These are phyloP conservation scores for Triadica sebifera DNA, from an alignment of 345 rosid genomes.

Conservation along the genomic window DNA sequence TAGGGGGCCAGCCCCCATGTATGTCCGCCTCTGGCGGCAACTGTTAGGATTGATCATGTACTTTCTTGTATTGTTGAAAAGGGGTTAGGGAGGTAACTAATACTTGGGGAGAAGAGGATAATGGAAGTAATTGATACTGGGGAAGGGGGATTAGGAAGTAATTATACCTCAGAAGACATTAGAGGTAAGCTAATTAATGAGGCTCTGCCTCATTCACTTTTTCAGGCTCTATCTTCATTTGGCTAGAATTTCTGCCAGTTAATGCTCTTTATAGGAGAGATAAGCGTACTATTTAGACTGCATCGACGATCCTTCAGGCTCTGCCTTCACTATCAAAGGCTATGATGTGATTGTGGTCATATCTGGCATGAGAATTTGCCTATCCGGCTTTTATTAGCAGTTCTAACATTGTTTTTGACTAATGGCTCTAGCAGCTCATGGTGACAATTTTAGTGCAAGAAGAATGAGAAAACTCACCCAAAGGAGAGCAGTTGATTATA, in stretches of 20 bases:
- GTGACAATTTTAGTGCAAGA: slow-evolving; percentile 69
- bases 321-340: not conserved
- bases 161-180: not conserved
- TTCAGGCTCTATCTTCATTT: not conserved
- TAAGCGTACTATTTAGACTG: not conserved
- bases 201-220: not conserved
- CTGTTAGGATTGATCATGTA: too few relatives aligned
- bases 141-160: not conserved
- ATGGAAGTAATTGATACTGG: not conserved
- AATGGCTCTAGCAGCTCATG: slow-evolving; percentile 49
- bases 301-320: not conserved
- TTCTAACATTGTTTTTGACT: not conserved
- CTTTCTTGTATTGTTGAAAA: not conserved
- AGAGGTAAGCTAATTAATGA: not conserved
- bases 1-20: too few relatives aligned
- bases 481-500: slow-evolving; percentile 95
- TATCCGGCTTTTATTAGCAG: not conserved
- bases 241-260: too few relatives aligned
- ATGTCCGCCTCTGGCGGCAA: too few relatives aligned
- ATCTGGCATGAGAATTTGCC: not conserved
- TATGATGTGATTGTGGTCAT: too few relatives aligned
- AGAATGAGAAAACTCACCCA: slow-evolving; percentile 94
- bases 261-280: not conserved
- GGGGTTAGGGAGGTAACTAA: not conserved
- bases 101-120: not conserved